Percentiles rank a stretch among this genome's conserved stretches.
Evolutionary conservation across 2,329 filamentous ascomycete species (phyloP).

Genomic region (Alternaria ventricosa): DNA sequence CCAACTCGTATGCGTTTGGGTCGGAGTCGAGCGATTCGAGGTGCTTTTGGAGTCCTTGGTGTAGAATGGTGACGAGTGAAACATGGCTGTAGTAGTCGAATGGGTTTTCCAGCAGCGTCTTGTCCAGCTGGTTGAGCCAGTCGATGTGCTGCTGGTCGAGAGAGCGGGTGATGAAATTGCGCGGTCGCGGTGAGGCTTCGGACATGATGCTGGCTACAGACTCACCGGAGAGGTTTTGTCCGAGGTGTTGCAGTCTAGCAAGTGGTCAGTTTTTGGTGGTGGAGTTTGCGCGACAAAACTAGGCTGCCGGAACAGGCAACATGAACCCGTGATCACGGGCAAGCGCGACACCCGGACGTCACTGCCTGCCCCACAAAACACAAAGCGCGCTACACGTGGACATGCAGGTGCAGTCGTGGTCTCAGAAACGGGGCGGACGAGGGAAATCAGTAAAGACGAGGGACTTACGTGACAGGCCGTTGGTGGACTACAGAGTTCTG

Average conservation of each 20-base stretch:
- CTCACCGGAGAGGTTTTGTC: conserved; percentile 49
- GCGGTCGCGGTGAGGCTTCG: conserved; percentile 53
- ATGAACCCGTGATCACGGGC: conserved; percentile 24
- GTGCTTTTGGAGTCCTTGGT: conserved; percentile 56
- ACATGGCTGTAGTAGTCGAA: conserved; percentile 59
- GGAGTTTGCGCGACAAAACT: conserved; percentile 11
- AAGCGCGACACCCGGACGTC: conserved; percentile 18
- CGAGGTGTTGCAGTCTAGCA: conserved; percentile 39
- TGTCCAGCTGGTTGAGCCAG: conserved; percentile 53
- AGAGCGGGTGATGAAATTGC: conserved; percentile 51
- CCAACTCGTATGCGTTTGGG: conserved; percentile 53
- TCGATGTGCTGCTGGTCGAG: conserved; percentile 54
- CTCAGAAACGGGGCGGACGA: background rate
- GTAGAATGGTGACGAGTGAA: conserved; percentile 56
- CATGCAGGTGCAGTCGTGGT: background rate
- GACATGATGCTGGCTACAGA: conserved; percentile 57
- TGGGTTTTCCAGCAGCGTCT: conserved; percentile 54
- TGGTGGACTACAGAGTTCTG: conserved; percentile 43
- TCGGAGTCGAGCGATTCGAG: conserved; percentile 39
- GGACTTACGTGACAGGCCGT: conserved; percentile 47
- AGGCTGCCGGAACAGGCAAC: conserved; percentile 24
- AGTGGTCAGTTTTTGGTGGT: conserved; percentile 13
- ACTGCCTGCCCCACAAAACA: conserved; percentile 3
- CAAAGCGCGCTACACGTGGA: background rate
- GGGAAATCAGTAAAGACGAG: background rate